These are phyloP conservation scores for Verticillium klebahnii DNA, from an alignment of 2,329 filamentous ascomycete genomes.

Conservation along the genomic window DNA sequence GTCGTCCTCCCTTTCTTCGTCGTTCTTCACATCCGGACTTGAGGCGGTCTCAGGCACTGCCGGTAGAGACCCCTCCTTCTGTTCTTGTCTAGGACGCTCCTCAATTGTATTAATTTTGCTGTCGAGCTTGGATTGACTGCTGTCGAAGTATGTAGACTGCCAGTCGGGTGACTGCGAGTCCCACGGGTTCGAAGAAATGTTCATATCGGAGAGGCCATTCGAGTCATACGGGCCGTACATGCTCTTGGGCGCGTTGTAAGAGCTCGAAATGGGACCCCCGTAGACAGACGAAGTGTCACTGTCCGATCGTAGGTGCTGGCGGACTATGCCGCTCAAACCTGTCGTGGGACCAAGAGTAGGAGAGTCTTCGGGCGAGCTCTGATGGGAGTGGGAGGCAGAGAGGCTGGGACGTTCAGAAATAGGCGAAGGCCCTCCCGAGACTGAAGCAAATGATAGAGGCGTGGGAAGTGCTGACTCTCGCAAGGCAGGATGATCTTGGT, in stretches of 20 bases:
- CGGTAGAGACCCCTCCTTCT: neutral
- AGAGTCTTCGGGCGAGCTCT: constrained; percentile 53
- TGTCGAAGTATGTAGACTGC: constrained; percentile 6
- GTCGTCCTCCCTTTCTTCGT: constrained; percentile 60
- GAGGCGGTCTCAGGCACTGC: neutral
- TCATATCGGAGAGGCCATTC: constrained; percentile 23
- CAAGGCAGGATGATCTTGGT: constrained; percentile 51
- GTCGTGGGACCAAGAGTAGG: constrained; percentile 69
- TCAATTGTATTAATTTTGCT: neutral
- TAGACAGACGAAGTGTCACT: constrained; percentile 82
- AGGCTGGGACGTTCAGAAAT: constrained; percentile 16
- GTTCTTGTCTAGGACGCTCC: neutral
- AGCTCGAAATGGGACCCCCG: constrained; percentile 37
- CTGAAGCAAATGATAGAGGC: constrained; percentile 30
- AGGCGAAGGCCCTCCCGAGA: constrained; percentile 23
- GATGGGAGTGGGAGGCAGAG: constrained; percentile 12
- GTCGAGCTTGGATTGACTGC: constrained; percentile 1
- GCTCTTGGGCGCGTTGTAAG: constrained; percentile 29
- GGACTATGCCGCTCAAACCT: constrained; percentile 76
- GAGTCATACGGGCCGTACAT: constrained; percentile 22
- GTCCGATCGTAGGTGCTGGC: constrained; percentile 75
- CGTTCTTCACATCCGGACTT: constrained; percentile 43
- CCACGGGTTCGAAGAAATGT: constrained; percentile 39
- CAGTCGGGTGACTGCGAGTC: constrained; percentile 20
- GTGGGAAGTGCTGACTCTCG: constrained; percentile 39